A percentile compares a stretch with the other conserved stretches of the same genome.
These are phyloP conservation scores for Gaeumannomyces tritici DNA, from an alignment of 2,329 filamentous ascomycete genomes.

Conservation along the genomic window DNA sequence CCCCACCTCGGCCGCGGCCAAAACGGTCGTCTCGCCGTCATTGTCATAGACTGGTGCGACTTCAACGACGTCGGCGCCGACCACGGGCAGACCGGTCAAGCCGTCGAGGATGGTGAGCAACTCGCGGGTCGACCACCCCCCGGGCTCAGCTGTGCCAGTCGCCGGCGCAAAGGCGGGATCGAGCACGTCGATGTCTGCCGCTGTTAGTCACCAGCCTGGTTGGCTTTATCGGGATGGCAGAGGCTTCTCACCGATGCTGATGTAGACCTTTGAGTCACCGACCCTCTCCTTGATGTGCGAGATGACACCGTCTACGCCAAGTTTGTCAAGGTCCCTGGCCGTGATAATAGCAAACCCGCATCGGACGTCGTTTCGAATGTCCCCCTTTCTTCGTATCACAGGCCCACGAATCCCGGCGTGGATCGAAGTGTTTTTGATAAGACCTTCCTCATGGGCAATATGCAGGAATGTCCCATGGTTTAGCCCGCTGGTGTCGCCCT, in stretches of 20 bases:
- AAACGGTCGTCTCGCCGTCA: slow-evolving; percentile 54
- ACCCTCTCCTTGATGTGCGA: slow-evolving; percentile 50
- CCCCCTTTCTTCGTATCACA: slow-evolving; percentile 34
- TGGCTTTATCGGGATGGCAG: background rate
- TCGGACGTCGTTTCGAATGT: slow-evolving; percentile 44
- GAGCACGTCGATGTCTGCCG: slow-evolving; percentile 64
- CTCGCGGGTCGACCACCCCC: slow-evolving; percentile 73
- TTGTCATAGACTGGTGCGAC: slow-evolving; percentile 72
- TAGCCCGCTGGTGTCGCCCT: slow-evolving; percentile 25
- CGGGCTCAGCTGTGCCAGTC: slow-evolving; percentile 70
- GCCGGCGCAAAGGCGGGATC: slow-evolving; percentile 63
- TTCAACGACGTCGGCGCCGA: slow-evolving; percentile 74
- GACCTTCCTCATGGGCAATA: slow-evolving; percentile 51
- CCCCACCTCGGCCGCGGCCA: slow-evolving; percentile 3
- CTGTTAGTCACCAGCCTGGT: background rate
- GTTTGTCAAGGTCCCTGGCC: slow-evolving; percentile 60
- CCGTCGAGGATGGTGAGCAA: slow-evolving; percentile 65
- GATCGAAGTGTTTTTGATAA: slow-evolving; percentile 48
- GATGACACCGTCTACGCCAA: slow-evolving; percentile 57
- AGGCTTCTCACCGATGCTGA: slow-evolving; percentile 41
- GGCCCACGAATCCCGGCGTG: slow-evolving; percentile 54
- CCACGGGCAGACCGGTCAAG: slow-evolving; percentile 59
- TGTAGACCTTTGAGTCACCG: slow-evolving; percentile 47
- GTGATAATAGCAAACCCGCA: slow-evolving; percentile 50
- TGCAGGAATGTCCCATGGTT: slow-evolving; percentile 56